Conservation (phyloP, 306 rosid species). For the Trifolium repens region DNA sequence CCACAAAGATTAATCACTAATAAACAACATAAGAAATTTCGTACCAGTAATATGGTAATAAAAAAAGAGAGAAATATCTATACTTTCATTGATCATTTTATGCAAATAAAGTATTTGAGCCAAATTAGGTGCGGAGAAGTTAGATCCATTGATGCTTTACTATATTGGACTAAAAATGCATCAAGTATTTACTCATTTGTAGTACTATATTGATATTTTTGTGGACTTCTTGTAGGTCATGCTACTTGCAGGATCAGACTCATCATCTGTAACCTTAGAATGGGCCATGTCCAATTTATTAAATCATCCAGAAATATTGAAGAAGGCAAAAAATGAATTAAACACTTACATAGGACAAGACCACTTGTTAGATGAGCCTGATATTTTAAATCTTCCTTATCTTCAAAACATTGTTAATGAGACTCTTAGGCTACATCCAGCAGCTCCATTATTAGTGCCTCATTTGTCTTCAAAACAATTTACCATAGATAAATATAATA, state of each 20-base stretch:
- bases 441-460: constrained; percentile 54
- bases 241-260: constrained; percentile 52
- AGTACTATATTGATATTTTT: neutral
- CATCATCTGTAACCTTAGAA: constrained; percentile 57
- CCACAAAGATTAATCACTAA: too few species aligned
- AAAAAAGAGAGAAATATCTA: neutral
- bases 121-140: neutral
- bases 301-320: constrained; percentile 44
- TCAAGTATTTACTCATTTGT: neutral
- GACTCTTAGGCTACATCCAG: constrained; percentile 48
- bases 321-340: constrained; percentile 49
- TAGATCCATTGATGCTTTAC: neutral
- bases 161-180: neutral
- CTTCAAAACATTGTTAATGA: constrained; percentile 53
- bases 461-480: constrained; percentile 53
- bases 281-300: constrained; percentile 64
- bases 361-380: constrained; percentile 44
- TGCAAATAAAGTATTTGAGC: neutral
- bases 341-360: constrained; percentile 44
- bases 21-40: too few species aligned
- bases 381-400: constrained; percentile 52
- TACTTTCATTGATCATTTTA: neutral
- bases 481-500: constrained; percentile 38
- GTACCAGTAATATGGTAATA: too few species aligned
- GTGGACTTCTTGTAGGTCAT: constrained; percentile 38